phyloP scores from a whole-genome alignment of 2,329 filamentous ascomycete species.

The Furcasterigmium furcatum region DNA sequence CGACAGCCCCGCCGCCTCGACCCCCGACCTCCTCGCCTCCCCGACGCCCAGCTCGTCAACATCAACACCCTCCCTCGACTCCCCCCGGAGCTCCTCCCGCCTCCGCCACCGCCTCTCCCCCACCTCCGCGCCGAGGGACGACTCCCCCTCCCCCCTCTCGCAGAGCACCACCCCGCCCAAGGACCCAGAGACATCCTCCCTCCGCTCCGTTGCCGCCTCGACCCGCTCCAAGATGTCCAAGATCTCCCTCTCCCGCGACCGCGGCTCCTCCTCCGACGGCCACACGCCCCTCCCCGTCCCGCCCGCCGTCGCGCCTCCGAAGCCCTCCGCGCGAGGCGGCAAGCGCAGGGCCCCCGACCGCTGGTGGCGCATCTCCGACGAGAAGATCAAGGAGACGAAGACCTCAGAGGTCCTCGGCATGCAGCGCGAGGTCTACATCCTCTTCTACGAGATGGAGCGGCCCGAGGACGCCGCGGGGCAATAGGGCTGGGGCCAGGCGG shows the following conservation, averaged over 20 bases:
- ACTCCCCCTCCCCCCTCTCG: constrained; percentile 32
- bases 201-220: constrained; percentile 55
- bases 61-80: constrained; percentile 35
- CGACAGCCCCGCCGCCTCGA: constrained; percentile 41
- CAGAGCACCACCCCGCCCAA: constrained; percentile 18
- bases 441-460: constrained; percentile 89
- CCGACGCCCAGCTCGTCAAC: constrained; percentile 19
- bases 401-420: constrained; percentile 87
- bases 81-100: constrained; percentile 13
- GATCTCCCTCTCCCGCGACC: constrained; percentile 35
- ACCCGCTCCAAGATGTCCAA: constrained; percentile 51
- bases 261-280: constrained; percentile 4
- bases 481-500: background rate
- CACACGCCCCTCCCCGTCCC: constrained; percentile 10
- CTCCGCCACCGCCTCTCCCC: constrained; percentile 6
- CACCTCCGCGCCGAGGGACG: constrained; percentile 21
- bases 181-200: constrained; percentile 44
- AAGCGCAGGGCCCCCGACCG: constrained; percentile 62
- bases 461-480: constrained; percentile 16
- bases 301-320: constrained; percentile 23
- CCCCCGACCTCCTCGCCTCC: constrained; percentile 41
- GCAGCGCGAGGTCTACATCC: constrained; percentile 92
- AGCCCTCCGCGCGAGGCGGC: constrained; percentile 20
- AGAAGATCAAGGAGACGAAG: constrained; percentile 92
- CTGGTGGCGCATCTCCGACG: constrained; percentile 98